A percentile compares a stretch with the other conserved stretches of the same genome.
phyloP scores from a whole-genome alignment of 495 filamentous ascomycete species.

The Viridothelium virens region DNA sequence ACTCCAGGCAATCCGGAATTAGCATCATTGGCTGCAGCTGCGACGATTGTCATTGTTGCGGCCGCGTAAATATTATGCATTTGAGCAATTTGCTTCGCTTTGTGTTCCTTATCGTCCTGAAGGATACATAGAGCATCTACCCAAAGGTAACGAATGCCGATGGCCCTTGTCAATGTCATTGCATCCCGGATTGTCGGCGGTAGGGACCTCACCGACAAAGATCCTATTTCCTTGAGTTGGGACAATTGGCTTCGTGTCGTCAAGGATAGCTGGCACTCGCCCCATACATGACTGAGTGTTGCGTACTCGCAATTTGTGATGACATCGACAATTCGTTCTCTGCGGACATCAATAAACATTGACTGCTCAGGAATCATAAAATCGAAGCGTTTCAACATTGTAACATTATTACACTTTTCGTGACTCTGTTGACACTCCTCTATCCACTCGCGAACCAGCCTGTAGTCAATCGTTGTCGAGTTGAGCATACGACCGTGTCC shows the following conservation, averaged over 20 bases:
- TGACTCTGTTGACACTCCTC: too few relatives aligned
- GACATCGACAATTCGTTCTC: not conserved
- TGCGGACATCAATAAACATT: not conserved
- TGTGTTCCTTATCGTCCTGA: not conserved
- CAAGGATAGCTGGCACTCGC: not conserved
- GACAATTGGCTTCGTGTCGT: not conserved
- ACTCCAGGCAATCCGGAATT: not conserved
- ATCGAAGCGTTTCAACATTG: too few relatives aligned
- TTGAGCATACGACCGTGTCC: too few relatives aligned
- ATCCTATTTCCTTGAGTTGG: not conserved
- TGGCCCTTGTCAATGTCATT: not conserved
- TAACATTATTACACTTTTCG: too few relatives aligned
- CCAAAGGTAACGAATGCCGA: slow-evolving; percentile 13
- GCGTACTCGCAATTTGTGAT: not conserved
- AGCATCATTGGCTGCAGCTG: slow-evolving; percentile 1
- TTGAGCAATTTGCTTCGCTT: not conserved
- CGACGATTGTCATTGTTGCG: slow-evolving; percentile 2
- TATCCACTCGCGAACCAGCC: too few relatives aligned
- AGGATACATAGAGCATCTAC: slow-evolving; percentile 14
- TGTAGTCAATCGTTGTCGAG: too few relatives aligned
- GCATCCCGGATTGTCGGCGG: slow-evolving; percentile 11
- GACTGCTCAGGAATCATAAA: too few relatives aligned
- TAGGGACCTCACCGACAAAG: not conserved
- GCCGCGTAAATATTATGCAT: slow-evolving; percentile 5
- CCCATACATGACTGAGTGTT: slow-evolving; percentile 5